Evolutionary conservation across 129 eudicot genomes (phyloP), one percentile per base, ranked within the genome.

Genomic region (Oenanthe sinensis): DNA sequence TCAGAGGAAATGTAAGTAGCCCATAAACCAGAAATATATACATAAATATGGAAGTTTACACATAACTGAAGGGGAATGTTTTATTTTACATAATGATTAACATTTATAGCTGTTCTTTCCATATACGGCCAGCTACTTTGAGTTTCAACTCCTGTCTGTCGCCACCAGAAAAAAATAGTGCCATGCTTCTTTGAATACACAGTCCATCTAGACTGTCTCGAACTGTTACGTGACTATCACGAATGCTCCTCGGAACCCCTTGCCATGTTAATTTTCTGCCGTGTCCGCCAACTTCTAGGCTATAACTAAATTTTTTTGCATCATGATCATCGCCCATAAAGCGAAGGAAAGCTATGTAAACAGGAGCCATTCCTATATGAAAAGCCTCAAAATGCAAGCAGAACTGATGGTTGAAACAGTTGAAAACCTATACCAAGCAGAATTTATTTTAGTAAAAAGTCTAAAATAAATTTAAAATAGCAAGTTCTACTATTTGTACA

Each of bases 211-310:
- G 81, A 77, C 86, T 82, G 75, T 82, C 88, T 20, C 88, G 84
- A 14, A 85, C 84, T 20, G 58, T 74, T 54, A 76, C 82, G 46
- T 85, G 86, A 73, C 86, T 82, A 77, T 85, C 84, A 14, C 86
- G 86, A 26, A 85, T 85, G 79, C 88, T 85, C 58, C 88, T 50
- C 26, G 88, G 88, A 26, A 79, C 77, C 69, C 88, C 88, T 76
- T 85, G 84, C 88, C 88, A 85, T 37, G 84, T 85, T 44, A 85
- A 77, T 71, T 85, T 85, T 50, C 88, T 79, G 68, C 86, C 86
- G 19, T 79, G 40, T 65, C 88, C 88, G 33, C 88, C 88, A 30
- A 85, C 86, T 77, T 82, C 86, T 22, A 85, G 77, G 6, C 86
- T 79, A 22, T 85, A 85, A 68, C 86, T 82, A 71, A 79, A 85